Conservation (phyloP, 2,329 filamentous ascomycete genomes). For the Mollisia scopiformis region DNA sequence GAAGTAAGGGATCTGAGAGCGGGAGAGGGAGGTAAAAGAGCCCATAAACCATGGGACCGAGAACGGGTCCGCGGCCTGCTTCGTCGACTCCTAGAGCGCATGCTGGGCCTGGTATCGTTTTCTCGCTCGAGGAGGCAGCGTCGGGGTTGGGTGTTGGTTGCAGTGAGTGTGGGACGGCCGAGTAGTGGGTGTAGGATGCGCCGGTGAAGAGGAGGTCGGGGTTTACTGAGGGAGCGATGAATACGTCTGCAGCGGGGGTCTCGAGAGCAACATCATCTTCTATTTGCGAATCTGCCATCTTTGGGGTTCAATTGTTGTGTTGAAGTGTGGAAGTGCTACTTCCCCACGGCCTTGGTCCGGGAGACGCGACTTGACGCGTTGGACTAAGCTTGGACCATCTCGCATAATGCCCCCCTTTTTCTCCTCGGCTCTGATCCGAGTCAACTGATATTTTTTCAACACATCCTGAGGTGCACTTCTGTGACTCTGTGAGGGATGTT, state of each 20-base stretch:
- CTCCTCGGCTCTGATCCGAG: background rate
- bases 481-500: no score
- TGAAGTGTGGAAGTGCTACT: background rate
- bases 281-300: slow-evolving; percentile 41
- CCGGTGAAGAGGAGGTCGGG: slow-evolving; percentile 59
- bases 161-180: slow-evolving; percentile 66
- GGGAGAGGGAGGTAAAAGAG: slow-evolving; percentile 76
- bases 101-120: slow-evolving; percentile 48
- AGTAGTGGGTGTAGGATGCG: slow-evolving; percentile 73
- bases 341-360: background rate
- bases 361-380: background rate
- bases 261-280: slow-evolving; percentile 38
- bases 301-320: background rate
- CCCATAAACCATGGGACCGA: slow-evolving; percentile 78
- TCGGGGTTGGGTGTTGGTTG: slow-evolving; percentile 33
- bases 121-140: slow-evolving; percentile 15
- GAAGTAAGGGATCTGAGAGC: slow-evolving; percentile 73
- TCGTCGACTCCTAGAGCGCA: slow-evolving; percentile 91
- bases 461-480: background rate
- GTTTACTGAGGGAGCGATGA: slow-evolving; percentile 73
- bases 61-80: slow-evolving; percentile 90
- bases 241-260: slow-evolving; percentile 43
- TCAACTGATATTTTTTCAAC: background rate
- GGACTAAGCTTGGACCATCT: background rate
- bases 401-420: background rate